Conservation (phyloP, 2,329 filamentous ascomycete genomes). For the Alternaria dauci region DNA sequence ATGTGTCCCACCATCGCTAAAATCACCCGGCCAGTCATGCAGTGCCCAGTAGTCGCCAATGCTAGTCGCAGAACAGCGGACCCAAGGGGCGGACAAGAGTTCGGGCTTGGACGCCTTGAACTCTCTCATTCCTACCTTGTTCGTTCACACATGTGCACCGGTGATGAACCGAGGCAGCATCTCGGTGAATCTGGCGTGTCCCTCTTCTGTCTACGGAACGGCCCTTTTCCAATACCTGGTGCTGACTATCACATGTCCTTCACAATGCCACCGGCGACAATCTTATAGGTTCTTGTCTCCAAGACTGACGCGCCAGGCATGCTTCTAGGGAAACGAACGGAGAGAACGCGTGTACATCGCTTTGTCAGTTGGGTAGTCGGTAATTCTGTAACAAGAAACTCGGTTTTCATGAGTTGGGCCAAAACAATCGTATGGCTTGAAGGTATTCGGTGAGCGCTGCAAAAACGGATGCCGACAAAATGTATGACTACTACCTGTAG, state of each 20-base stretch:
- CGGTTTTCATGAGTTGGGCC: background rate
- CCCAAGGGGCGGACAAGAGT: background rate
- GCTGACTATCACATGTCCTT: background rate
- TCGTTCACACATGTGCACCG: background rate
- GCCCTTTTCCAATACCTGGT: background rate
- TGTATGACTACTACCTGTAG: background rate
- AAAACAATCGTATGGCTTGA: background rate
- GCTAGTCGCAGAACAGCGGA: slow-evolving; percentile 4
- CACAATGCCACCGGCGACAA: background rate
- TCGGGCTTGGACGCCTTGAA: slow-evolving; percentile 1
- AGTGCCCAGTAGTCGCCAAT: background rate
- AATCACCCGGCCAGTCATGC: background rate
- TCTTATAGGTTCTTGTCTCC: background rate
- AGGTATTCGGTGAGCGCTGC: background rate
- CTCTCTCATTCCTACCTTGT: background rate
- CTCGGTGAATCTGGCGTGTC: background rate
- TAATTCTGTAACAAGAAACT: background rate
- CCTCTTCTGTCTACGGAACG: background rate
- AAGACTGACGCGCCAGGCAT: background rate
- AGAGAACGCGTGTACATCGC: too few species aligned
- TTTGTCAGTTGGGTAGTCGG: background rate
- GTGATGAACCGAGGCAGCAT: background rate
- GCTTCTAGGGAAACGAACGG: background rate
- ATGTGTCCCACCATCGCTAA: slow-evolving; percentile 16
- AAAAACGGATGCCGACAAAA: background rate